Evolutionary conservation across 805 yeast species (phyloP), one percentile per base, ranked within the genome.

Genomic region (Starmerella lactis-condensi): DNA sequence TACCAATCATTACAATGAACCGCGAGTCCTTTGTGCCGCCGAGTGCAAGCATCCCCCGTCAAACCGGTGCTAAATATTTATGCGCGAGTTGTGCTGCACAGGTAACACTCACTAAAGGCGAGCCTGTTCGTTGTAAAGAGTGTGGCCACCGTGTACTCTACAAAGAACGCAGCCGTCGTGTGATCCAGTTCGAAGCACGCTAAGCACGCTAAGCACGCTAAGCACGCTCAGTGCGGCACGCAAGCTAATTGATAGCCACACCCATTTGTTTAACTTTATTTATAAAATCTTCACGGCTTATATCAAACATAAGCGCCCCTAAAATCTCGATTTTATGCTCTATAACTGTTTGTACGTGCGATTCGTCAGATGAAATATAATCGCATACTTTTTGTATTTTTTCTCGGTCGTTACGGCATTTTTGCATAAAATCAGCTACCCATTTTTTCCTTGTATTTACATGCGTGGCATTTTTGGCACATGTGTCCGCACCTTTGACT

Each of bases 61-160:
- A 73, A 36, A 74, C 73, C 48, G 93, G 94, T 34, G 89, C 82
- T 46, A 78, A 76, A 49, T 85, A 85, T 59, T 73, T 82, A 52
- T 85, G 98, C 58, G 93, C 96, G 26, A 89, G 81, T 61, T 89
- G 98, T 59, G 93, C 95, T 6, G 69, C 83, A 34, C 72, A 75
- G 33, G 75, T 83, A 45, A 71, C 92, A 3, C 67, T 89, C 44
- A 73, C 81, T 32, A 81, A 85, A 59, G 79, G 77, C 45, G 98
- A 89, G 55, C 93, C 96, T 19, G 93, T 89, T 42, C 77, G 96
- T 62, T 89, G 98, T 61, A 83, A 82, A 59, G 93, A 83, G 46
- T 89, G 98, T 59, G 98, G 98, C 41, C 96, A 89, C 61, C 75
- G 98, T 61, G 95, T 89, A 38, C 63, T 89, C 40, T 79, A 85